Evolutionary conservation across 1,284 basidiomycete genomes (phyloP).

Genomic region (Coriolopsis trogii): DNA sequence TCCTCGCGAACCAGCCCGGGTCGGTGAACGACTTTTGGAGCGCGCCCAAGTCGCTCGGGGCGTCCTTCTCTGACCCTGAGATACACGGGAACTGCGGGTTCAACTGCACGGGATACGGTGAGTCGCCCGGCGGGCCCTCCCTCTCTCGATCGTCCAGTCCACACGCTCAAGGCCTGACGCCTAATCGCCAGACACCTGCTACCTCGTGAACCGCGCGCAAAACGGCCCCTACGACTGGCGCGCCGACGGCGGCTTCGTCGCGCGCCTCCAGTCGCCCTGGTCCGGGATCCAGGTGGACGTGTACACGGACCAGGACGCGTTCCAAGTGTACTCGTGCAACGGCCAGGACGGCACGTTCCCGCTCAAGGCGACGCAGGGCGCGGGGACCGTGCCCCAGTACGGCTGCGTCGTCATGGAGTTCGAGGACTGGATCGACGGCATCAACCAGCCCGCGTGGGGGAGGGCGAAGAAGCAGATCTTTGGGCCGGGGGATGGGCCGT

Average conservation of each 20-base stretch:
- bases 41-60: constrained; percentile 41
- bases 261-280: no score
- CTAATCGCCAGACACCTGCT: no score
- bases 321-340: constrained; percentile 50
- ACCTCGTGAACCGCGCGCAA: no score
- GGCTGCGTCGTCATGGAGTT: constrained; percentile 54
- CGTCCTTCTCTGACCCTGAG: constrained; percentile 26
- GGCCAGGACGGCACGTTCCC: constrained; percentile 47
- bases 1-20: constrained; percentile 42
- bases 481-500: no score
- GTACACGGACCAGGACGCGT: constrained; percentile 51
- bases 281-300: constrained; percentile 52
- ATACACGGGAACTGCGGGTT: no score
- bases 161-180: no score
- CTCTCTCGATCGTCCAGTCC: no score
- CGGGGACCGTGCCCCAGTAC: constrained; percentile 44
- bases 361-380: constrained; percentile 53
- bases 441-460: constrained; percentile 12
- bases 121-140: no score
- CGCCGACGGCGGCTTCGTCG: no score
- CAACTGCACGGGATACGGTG: no score
- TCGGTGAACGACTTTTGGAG: constrained; percentile 54
- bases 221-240: no score
- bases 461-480: constrained; percentile 1
- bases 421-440: constrained; percentile 11